Conservation (phyloP, 2,329 filamentous ascomycete genomes). For the Davidsoniella neocaledoniae region DNA sequence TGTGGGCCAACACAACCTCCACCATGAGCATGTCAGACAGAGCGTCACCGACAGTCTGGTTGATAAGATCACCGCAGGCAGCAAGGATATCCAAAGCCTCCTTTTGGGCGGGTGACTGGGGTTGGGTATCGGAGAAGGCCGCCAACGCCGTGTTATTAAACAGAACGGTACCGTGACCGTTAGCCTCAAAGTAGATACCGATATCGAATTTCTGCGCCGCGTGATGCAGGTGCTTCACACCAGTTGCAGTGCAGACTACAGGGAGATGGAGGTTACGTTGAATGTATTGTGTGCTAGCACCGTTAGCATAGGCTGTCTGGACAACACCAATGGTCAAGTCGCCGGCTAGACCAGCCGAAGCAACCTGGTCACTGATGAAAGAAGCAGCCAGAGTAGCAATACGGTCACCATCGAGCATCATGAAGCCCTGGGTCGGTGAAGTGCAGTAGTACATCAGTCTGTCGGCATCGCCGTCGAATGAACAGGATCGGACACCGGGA, state of each 20-base stretch:
- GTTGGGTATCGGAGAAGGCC: conserved; percentile 60
- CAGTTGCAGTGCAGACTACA: conserved; percentile 83
- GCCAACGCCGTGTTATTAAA: conserved; percentile 76
- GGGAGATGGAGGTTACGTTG: conserved; percentile 75
- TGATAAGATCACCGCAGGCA: conserved; percentile 80
- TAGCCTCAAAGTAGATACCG: conserved; percentile 96
- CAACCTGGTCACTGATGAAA: conserved; percentile 79
- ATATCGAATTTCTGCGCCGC: conserved; percentile 91
- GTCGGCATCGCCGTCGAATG: conserved; percentile 88
- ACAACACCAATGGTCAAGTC: conserved; percentile 85
- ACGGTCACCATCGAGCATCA: conserved; percentile 87
- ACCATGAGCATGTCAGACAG: conserved; percentile 92
- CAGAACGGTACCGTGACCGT: conserved; percentile 90
- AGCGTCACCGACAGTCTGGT: conserved; percentile 94
- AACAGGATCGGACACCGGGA: conserved; percentile 65
- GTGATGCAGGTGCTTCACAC: conserved; percentile 95
- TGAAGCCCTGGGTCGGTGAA: conserved; percentile 68
- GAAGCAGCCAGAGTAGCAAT: conserved; percentile 89
- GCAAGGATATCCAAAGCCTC: conserved; percentile 72
- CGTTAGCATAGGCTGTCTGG: conserved; percentile 96
- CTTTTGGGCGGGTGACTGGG: conserved; percentile 81
- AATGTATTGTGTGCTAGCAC: conserved; percentile 83
- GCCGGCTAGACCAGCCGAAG: conserved; percentile 59
- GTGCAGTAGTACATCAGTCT: conserved; percentile 90
- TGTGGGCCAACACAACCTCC: conserved; percentile 90